Base-by-base conservation (phyloP, 2,329 filamentous ascomycete species). In the Dothideomycetes sp. region DNA sequence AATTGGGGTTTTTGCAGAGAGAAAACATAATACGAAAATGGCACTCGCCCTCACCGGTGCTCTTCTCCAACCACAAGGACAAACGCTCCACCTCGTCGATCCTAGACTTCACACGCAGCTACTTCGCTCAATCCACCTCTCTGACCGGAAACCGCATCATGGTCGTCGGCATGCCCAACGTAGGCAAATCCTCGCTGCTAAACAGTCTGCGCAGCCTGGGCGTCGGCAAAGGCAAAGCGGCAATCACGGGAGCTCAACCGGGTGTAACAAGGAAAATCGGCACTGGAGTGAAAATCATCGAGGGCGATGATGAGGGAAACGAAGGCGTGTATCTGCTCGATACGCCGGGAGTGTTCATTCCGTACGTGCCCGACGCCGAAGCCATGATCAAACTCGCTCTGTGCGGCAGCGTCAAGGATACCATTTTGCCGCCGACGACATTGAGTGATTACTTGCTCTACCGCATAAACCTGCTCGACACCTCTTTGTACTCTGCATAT, bases 91-190 rank as follows among this genome's bases (percentile, higher is more conserved):
- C 70, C 13, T 62, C 61, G 23, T 57, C 56, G 31, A 55, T 77
- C n/a, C 59, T 75, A 19, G 60, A 68, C 1, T 65, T 67, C 42
- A 64, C 78, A 41, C 71, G 70, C 44, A 54, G 63, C 4, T 66
- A 73, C 46, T 71, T 73, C 17, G 48, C 54, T n/a, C 56, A 63
- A 18, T 58, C 61, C 20, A 68, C 78, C 51, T 75, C 74, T 16
- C 64, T 96, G n/a, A 80, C 84, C 6, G 88, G 87, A n/a, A 74
- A 86, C 51, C 77, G 87, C 34, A 76, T 87, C 43, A 74, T 98
- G 60, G 76, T 96, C 1, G 88, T 96, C 11, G 91, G 91, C 41
- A 95, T 98, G 88, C 91, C 91, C 24, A 98, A 98, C 57, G 85
- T 94, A 0, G 91, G 91, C 24, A 98, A 98, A 64, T 94, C 85